Evolutionary conservation across 306 rosid species (phyloP), one percentile per base, ranked within the genome.

Genomic region (Pueraria montana): DNA sequence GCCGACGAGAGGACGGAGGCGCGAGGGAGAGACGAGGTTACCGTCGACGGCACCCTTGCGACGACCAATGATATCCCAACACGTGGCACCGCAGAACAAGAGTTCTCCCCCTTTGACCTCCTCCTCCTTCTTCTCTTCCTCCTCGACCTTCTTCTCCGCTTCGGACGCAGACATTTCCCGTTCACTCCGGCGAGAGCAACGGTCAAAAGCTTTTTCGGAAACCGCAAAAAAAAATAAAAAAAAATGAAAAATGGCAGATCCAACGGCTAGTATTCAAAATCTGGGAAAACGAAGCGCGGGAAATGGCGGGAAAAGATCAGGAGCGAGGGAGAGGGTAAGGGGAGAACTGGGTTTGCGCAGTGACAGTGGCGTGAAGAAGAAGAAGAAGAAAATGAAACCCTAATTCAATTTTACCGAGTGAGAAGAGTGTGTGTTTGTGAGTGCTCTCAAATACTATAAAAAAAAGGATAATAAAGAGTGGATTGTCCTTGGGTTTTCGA

Each of bases 41-140:
- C 95, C 92, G 23, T 94, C 97, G 18, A 79, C 83, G 27, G 92
- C 6, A 14, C 98, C 99, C n/a, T 85, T 96, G 10, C 88, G 86
- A 20, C 98, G 92, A 74, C 97, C 98, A 82, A 96, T 32, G 20
- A 82, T 80, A 80, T 96, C 98, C 99, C 99, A 96, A 68, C 84
- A 80, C 70, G 99, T 92, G 62, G 87, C 99, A 26, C 99, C 99
- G 64, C 99, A 96, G 88, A 92, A 94, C 91, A 96, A 83, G 34
- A 96, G 92, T 86, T 96, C 99, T 17, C 99, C 99, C 2, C 87
- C 89, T 59, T 86, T 90, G 70, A 77, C 85, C 8, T 42, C 84
- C 82, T 42, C 84, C 82, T 76, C 79, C 52, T 83, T 67, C 69
- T 38, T 38, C 43, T 38, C 11, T 38, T 81, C 85, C 75, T 82